phyloP scores from a whole-genome alignment of 495 filamentous ascomycete species.

The Endocarpon pusillum region DNA sequence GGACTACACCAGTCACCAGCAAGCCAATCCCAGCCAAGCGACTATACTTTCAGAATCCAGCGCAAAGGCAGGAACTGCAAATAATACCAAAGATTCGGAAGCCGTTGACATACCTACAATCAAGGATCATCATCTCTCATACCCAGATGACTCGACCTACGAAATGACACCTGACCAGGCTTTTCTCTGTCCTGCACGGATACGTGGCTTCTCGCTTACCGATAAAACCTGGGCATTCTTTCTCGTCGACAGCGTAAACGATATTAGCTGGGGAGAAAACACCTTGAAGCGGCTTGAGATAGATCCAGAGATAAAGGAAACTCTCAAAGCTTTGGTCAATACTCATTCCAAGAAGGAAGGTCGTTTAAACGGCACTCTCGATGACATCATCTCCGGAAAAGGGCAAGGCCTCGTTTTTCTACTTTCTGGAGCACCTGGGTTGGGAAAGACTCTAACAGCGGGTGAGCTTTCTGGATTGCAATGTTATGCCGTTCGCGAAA shows the following conservation, averaged over 20 bases:
- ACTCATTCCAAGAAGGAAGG: not conserved
- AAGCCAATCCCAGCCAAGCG: too few relatives aligned
- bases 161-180: not conserved
- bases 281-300: not conserved
- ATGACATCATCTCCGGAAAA: constrained; percentile 17
- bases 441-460: constrained; percentile 22
- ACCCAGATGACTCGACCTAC: too few relatives aligned
- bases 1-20: too few relatives aligned
- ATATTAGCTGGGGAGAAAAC: not conserved
- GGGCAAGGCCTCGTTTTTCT: constrained; percentile 33
- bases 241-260: not conserved
- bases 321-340: not conserved
- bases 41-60: too few relatives aligned
- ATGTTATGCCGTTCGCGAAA: constrained; percentile 14
- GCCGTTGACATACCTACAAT: too few relatives aligned
- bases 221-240: constrained; percentile 1
- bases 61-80: too few relatives aligned
- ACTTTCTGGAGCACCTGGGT: constrained; percentile 34
- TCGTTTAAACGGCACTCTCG: too few relatives aligned
- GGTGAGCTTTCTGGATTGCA: constrained; percentile 20
- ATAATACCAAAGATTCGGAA: too few relatives aligned
- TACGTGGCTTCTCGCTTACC: not conserved
- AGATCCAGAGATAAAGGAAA: not conserved
- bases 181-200: not conserved
- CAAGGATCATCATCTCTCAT: too few relatives aligned